Evolutionary conservation across 768 basidiomycete species (phyloP), one percentile per base, ranked within the genome.

Genomic region (Russula compacta): DNA sequence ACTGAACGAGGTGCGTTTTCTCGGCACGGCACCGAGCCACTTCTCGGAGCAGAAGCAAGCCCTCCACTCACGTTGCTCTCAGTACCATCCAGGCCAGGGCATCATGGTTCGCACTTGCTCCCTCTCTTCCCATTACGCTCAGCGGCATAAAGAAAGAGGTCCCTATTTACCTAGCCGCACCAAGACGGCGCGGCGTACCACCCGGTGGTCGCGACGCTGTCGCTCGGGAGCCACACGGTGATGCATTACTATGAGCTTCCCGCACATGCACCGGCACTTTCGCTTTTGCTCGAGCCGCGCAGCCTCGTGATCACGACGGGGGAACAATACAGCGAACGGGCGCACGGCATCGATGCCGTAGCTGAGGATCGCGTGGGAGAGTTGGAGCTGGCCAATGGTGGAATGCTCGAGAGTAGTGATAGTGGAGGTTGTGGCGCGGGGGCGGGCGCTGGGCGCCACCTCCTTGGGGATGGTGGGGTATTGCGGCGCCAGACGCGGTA

Each of bases 171-270:
- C 2, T 40, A 95, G 91, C 91, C 92, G 1, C 95, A 97, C 68
- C 86, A 95, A 75, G 94, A 98, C 71, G 93, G 95, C 0, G 87
- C 92, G 2, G 81, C 85, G 17, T 98, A 95, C 73, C 76, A 85
- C 68, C 91, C 94, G 0, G 83, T 87, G 5, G 94, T 97, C 1
- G 87, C 91, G 1, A 97, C 95, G n/a, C 74, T 98, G 53, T 93
- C 94, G 14, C 74, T 97, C 60, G 86, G 87, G 44, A 89, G 91
- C 1, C 91, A 94, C 71, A 76, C 87, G 2, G 76, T 92, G 58
- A 86, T 98, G 66, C 81, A 92, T 72, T 89, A 95, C 69, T 91
- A 91, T 69, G 78, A 77, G 56, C 67, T 77, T n/a, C 83, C 92
- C 61, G 80, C 87, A 56, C 78, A 78, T 43, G 74, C 69, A 9